These are phyloP conservation scores for Papiliotrema nemorosa DNA, from an alignment of 1,284 basidiomycete species.

Conservation along the genomic window DNA sequence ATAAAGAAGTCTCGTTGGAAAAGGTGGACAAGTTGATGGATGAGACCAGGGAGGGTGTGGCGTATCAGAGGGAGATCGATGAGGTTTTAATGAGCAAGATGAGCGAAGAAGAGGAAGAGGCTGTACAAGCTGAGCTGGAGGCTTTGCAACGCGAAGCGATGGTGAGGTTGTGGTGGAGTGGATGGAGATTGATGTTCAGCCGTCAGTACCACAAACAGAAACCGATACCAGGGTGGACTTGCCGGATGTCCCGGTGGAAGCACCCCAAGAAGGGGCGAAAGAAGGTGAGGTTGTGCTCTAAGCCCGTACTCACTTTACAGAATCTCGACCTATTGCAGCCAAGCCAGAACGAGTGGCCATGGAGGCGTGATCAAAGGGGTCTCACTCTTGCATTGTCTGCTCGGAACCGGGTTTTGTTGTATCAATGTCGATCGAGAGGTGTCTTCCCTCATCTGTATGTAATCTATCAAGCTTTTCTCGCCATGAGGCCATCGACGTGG, in stretches of 20 bases:
- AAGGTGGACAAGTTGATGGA: conserved; percentile 89
- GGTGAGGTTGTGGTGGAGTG: conserved; percentile 19
- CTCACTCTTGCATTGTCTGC: background rate
- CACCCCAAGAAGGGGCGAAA: conserved; percentile 40
- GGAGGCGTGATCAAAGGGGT: background rate
- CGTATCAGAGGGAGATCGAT: conserved; percentile 88
- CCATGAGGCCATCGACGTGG: conserved; percentile 34
- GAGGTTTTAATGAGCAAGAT: conserved; percentile 79
- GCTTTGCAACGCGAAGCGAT: conserved; percentile 62
- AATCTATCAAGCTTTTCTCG: conserved; percentile 5
- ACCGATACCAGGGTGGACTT: conserved; percentile 40
- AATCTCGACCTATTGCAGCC: background rate
- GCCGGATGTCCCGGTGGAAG: conserved; percentile 55
- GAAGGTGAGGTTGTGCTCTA: background rate
- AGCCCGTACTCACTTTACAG: background rate
- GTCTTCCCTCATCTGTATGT: background rate
- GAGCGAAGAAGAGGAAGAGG: conserved; percentile 86
- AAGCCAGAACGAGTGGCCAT: conserved; percentile 3
- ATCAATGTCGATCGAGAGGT: background rate
- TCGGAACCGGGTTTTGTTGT: background rate
- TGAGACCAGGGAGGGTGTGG: conserved; percentile 85
- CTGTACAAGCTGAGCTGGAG: conserved; percentile 76
- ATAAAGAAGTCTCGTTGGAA: conserved; percentile 87
- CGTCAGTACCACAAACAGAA: conserved; percentile 21
- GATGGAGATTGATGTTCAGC: conserved; percentile 14